A percentile compares a stretch with the other conserved stretches of the same genome.
phyloP scores from a whole-genome alignment of 306 rosid species.

The Inga oerstediana region DNA sequence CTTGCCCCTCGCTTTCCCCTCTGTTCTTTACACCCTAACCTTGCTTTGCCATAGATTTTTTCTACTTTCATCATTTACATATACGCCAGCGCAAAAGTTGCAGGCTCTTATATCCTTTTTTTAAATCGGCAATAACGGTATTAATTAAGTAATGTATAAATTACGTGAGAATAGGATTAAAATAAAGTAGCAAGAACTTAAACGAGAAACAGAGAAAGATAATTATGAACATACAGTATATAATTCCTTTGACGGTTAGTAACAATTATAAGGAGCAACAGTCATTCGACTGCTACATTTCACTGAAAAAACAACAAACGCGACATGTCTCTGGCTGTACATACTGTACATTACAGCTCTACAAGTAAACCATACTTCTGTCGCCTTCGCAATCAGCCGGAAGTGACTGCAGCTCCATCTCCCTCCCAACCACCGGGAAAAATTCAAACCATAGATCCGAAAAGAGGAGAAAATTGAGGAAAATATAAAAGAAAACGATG shows the following conservation, averaged over 20 bases:
- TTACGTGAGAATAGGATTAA: background rate
- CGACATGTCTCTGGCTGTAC: constrained; percentile 11
- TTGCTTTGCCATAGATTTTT: background rate
- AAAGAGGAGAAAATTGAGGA: background rate
- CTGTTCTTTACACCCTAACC: background rate
- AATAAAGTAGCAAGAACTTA: background rate
- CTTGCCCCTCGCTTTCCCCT: background rate
- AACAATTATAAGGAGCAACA: background rate
- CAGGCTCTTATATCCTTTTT: background rate
- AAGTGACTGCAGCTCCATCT: constrained; percentile 53
- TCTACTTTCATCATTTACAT: background rate
- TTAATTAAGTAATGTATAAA: background rate
- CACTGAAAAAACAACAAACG: background rate
- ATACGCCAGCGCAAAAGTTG: background rate
- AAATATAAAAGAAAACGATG: background rate
- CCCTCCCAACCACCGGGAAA: background rate
- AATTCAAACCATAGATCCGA: background rate
- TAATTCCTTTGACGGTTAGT: background rate
- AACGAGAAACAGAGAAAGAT: background rate
- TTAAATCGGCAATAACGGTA: background rate
- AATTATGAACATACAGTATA: background rate
- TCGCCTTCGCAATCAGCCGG: background rate
- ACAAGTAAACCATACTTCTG: background rate
- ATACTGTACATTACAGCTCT: constrained; percentile 19
- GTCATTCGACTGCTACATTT: background rate